Percentiles rank a stretch among this genome's conserved stretches.
These are phyloP conservation scores for Poteriospumella lacustris DNA, from an alignment of 108 stramenopile genomes.

Conservation along the genomic window DNA sequence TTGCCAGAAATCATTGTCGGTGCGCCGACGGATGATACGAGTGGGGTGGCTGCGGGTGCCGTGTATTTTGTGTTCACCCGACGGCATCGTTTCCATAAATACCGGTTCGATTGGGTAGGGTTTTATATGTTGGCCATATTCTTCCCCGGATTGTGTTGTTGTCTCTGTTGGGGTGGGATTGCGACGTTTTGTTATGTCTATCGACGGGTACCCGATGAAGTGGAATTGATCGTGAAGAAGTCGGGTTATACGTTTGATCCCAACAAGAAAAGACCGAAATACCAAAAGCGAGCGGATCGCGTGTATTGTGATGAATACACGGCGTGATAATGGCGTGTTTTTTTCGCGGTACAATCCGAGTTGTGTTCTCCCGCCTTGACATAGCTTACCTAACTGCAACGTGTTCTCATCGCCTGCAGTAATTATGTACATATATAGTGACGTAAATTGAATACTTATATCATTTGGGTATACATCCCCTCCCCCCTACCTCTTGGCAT, in stretches of 20 bases:
- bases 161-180: background rate
- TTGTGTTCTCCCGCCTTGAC: too few relatives aligned
- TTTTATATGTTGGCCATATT: background rate
- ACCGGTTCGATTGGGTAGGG: background rate
- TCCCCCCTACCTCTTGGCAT: too few relatives aligned
- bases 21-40: background rate
- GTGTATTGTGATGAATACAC: too few relatives aligned
- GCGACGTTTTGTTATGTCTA: background rate
- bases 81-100: background rate
- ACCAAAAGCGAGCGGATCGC: background rate
- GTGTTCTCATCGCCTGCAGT: too few relatives aligned
- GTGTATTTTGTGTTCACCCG: background rate
- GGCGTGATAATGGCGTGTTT: too few relatives aligned
- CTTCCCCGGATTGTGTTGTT: background rate
- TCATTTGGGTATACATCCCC: too few relatives aligned
- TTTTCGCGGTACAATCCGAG: too few relatives aligned
- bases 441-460: too few relatives aligned
- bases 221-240: background rate
- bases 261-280: background rate
- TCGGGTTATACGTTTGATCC: background rate
- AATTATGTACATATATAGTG: too few relatives aligned
- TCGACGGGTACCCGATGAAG: background rate
- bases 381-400: too few relatives aligned
- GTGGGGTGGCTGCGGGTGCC: background rate
- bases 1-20: background rate